phyloP scores from a whole-genome alignment of 2,329 filamentous ascomycete genomes.

The Truncatella angustata region DNA sequence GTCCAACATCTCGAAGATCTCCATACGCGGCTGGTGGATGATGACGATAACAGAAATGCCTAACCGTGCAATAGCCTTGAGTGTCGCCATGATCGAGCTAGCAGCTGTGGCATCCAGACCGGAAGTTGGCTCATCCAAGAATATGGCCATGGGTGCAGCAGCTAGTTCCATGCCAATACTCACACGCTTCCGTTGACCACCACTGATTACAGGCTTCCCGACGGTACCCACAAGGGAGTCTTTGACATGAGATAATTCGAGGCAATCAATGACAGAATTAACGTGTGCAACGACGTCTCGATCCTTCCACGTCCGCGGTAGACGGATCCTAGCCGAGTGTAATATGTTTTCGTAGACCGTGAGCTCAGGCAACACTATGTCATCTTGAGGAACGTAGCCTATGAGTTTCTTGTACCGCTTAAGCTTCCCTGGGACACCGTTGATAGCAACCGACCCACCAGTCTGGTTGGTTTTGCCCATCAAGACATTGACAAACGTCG shows the following conservation, averaged over 20 bases:
- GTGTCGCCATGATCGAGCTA: conserved; percentile 52
- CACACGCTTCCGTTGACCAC: conserved; percentile 57
- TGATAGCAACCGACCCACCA: conserved; percentile 49
- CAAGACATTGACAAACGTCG: conserved; percentile 59
- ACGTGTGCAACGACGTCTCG: conserved; percentile 50
- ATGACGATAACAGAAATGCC: conserved; percentile 58
- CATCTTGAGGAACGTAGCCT: conserved; percentile 61
- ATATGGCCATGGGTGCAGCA: conserved; percentile 54
- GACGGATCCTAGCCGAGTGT: conserved; percentile 53
- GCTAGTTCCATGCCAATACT: conserved; percentile 60
- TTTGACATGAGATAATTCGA: conserved; percentile 51
- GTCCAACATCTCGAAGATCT: conserved; percentile 59
- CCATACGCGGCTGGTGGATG: conserved; percentile 58
- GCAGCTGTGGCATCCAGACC: conserved; percentile 55
- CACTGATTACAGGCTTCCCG: conserved; percentile 50
- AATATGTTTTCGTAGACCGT: conserved; percentile 62
- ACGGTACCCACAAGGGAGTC: conserved; percentile 51
- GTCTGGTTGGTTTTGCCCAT: conserved; percentile 57
- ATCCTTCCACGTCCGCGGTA: conserved; percentile 51
- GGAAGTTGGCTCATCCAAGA: conserved; percentile 53
- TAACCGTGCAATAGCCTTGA: conserved; percentile 51
- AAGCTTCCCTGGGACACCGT: conserved; percentile 46
- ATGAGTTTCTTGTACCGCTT: conserved; percentile 57
- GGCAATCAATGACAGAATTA: conserved; percentile 53
- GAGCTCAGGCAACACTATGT: conserved; percentile 57